A percentile compares a stretch with the other conserved stretches of the same genome.
Evolutionary conservation across 2,329 filamentous ascomycete genomes (phyloP).

Genomic region (Pseudopyricularia cyperi): DNA sequence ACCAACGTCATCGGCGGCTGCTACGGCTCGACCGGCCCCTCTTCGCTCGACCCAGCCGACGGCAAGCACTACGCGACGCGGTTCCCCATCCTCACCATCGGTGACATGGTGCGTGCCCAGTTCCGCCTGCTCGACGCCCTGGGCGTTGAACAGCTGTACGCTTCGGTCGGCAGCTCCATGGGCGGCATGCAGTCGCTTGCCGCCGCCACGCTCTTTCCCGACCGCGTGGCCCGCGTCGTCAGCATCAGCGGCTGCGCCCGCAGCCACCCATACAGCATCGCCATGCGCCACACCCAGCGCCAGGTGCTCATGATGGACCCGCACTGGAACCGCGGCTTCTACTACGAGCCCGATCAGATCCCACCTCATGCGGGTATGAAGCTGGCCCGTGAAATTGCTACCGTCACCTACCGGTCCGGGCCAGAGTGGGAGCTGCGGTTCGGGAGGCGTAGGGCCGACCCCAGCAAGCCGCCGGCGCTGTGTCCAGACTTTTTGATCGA

Average conservation of each 20-base stretch:
- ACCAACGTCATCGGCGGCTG: constrained; percentile 95
- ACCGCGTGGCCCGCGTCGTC: constrained; percentile 68
- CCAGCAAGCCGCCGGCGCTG: constrained; percentile 75
- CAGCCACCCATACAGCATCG: constrained; percentile 94
- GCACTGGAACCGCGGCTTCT: constrained; percentile 91
- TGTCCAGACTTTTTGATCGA: constrained; percentile 97
- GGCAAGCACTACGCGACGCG: constrained; percentile 82
- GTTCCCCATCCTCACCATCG: constrained; percentile 89
- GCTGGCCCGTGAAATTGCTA: constrained; percentile 90
- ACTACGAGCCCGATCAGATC: constrained; percentile 57
- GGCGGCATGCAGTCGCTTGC: constrained; percentile 96
- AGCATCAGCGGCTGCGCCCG: constrained; percentile 89
- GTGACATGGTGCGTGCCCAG: constrained; percentile 96
- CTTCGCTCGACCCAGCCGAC: constrained; percentile 76
- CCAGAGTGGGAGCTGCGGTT: constrained; percentile 98
- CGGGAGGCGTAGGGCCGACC: constrained; percentile 73
- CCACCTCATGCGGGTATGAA: constrained; percentile 97
- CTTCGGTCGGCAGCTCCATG: constrained; percentile 93
- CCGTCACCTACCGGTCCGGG: constrained; percentile 90
- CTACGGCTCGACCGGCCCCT: constrained; percentile 87
- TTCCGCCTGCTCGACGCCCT: constrained; percentile 76
- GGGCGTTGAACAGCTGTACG: constrained; percentile 67
- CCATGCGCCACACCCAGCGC: constrained; percentile 94
- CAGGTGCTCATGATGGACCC: constrained; percentile 99
- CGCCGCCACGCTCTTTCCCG: constrained; percentile 70